A percentile compares a stretch with the other conserved stretches of the same genome.
Conservation (phyloP, 2,329 filamentous ascomycete genomes). For the Nemania abortiva region DNA sequence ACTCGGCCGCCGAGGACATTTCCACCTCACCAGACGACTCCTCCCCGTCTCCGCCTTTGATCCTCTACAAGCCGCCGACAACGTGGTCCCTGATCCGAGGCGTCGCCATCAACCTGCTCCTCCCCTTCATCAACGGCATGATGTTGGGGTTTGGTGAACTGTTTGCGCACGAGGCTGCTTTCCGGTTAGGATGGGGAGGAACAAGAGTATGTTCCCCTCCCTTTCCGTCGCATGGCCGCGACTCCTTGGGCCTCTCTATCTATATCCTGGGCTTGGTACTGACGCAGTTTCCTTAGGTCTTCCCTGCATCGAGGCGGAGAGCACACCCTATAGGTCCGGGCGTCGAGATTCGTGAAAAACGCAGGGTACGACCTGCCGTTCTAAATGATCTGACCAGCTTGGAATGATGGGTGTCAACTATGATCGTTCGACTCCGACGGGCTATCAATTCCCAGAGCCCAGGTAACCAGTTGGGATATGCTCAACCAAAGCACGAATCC, state of each 20-base stretch:
- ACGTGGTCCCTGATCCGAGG: constrained; percentile 87
- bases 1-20: constrained; percentile 74
- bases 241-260: not conserved
- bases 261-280: constrained; percentile 3
- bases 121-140: constrained; percentile 97
- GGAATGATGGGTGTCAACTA: constrained; percentile 63
- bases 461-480: not conserved
- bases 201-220: constrained; percentile 78
- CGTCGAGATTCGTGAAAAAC: constrained; percentile 79
- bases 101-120: constrained; percentile 92
- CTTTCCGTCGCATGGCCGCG: not conserved
- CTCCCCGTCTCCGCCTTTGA: constrained; percentile 74
- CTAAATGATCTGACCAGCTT: constrained; percentile 75
- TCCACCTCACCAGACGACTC: constrained; percentile 72
- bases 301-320: constrained; percentile 70
- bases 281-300: constrained; percentile 60
- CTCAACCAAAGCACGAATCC: not conserved
- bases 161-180: constrained; percentile 95
- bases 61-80: constrained; percentile 90
- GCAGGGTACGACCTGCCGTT: constrained; percentile 65
- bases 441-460: not conserved
- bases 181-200: constrained; percentile 89
- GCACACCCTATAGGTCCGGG: constrained; percentile 81
- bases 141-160: constrained; percentile 98
- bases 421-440: not conserved